These are phyloP conservation scores for Luzula sylvatica DNA, from an alignment of 176 grass and related monocot species.

Conservation along the genomic window DNA sequence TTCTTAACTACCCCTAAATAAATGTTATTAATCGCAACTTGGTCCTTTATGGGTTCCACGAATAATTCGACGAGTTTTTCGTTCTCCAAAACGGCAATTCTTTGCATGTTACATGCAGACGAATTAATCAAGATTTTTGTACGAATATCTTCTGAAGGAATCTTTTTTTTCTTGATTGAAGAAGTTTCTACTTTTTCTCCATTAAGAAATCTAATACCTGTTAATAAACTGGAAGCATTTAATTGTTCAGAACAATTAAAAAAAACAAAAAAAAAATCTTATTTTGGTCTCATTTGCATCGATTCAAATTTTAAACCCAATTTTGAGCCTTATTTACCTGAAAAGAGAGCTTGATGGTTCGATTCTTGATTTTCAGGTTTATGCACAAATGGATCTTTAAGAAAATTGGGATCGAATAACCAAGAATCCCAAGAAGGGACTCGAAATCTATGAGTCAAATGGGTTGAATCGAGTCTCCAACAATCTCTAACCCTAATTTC, in stretches of 20 bases:
- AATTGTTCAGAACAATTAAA: constrained; percentile 73
- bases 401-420: constrained; percentile 47
- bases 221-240: constrained; percentile 89
- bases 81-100: constrained; percentile 90
- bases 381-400: constrained; percentile 28
- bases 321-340: constrained; percentile 35
- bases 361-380: constrained; percentile 15
- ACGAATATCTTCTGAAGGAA: constrained; percentile 20
- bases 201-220: constrained; percentile 37
- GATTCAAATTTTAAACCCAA: background rate
- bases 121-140: constrained; percentile 91
- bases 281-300: background rate
- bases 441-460: constrained; percentile 27
- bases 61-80: constrained; percentile 75
- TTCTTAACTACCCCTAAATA: constrained; percentile 91
- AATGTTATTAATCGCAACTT: constrained; percentile 83
- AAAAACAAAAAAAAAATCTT: background rate
- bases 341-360: constrained; percentile 19
- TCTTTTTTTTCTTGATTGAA: constrained; percentile 17
- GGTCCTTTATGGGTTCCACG: constrained; percentile 76
- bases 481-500: constrained; percentile 65
- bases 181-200: constrained; percentile 5
- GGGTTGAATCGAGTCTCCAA: constrained; percentile 46
- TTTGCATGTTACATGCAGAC: constrained; percentile 79
- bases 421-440: constrained; percentile 77